A percentile compares a stretch with the other conserved stretches of the same genome.
These are phyloP conservation scores for Polytrichum commune DNA, from an alignment of 225 moss, liverwort and hornwort genomes.

Conservation along the genomic window DNA sequence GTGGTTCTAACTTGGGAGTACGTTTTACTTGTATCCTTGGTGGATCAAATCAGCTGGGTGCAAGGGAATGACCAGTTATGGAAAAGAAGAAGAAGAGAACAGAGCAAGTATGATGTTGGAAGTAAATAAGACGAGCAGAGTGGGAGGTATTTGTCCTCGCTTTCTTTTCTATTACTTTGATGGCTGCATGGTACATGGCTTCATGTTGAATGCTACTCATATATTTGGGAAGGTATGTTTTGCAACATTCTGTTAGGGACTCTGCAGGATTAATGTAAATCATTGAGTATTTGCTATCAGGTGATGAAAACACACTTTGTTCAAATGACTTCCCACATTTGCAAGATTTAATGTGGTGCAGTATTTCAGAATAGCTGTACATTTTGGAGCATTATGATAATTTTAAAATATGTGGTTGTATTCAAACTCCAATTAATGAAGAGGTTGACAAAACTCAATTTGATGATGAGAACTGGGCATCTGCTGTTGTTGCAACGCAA, in stretches of 20 bases:
- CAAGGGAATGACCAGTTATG: constrained; percentile 69
- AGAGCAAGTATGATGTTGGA: constrained; percentile 51
- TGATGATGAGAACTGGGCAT: constrained; percentile 97
- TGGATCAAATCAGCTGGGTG: constrained; percentile 56
- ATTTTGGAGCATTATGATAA: too few species aligned
- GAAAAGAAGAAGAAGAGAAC: constrained; percentile 74
- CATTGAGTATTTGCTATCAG: too few species aligned
- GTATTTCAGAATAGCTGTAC: too few species aligned
- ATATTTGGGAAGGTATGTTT: too few species aligned
- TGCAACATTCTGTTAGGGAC: too few species aligned
- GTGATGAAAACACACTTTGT: too few species aligned
- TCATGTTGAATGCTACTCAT: neutral
- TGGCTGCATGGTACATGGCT: too few species aligned
- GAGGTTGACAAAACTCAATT: constrained; percentile 94
- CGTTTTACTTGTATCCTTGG: neutral
- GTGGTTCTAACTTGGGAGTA: too few species aligned
- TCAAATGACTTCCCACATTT: too few species aligned
- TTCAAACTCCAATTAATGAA: constrained; percentile 62
- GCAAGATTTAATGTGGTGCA: too few species aligned
- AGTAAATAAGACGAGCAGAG: constrained; percentile 30
- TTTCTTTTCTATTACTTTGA: too few species aligned
- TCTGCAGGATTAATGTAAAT: too few species aligned
- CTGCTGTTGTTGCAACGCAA: constrained; percentile 85
- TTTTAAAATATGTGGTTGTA: neutral
- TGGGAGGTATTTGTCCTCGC: constrained; percentile 63